Base-by-base conservation (phyloP, 345 rosid genomes). In the Eucalyptus globulus region DNA sequence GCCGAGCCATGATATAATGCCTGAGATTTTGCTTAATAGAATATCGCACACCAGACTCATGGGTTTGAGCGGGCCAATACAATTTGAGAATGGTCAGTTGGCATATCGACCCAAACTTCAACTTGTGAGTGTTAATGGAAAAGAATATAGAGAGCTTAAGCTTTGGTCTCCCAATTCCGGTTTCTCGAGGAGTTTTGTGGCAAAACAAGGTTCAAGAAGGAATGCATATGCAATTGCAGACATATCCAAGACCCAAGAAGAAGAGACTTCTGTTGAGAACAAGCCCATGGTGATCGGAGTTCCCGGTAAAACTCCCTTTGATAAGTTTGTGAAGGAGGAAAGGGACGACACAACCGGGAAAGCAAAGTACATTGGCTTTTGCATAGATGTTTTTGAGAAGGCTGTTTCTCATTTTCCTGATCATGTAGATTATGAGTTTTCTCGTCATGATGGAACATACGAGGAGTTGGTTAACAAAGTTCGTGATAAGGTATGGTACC, bases 31-130 rank as follows among this genome's bases (percentile, higher is more conserved):
- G 40, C 40, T 40, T 40, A 40, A 40, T 40, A 1, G 40, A 40
- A 40, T 40, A 40, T 40, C 40, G 40, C 40, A 40, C 40, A 90
- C 86, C 62, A 88, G 90, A 58, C 90, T 93, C 87, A 44, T 49
- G 37, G 94, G 96, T 62, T 90, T 95, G 87, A 94, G 93, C 43
- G 95, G 95, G 2, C 58, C 80, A 90, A 89, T 94, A 85, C 49
- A 62, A n/a, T 95, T 92, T 87, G 44, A 51, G 47, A 89, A 85
- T 44, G 91, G 92, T 9, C 62, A 49, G 85, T 40, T 91, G 56
- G 49, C 58, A 26, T 26, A 50, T 7, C 44, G 44, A 47, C 87
- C 90, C 21, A 40, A 45, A 67, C 53, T 92, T 47, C 80, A 89
- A 87, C 86, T 94, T 83, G 87, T 92, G 31, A 92, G 92, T 49